Evolutionary conservation across 352 stramenopile genomes (phyloP), one percentile per base, ranked within the genome.

Genomic region (Globisporangium camurandrum): DNA sequence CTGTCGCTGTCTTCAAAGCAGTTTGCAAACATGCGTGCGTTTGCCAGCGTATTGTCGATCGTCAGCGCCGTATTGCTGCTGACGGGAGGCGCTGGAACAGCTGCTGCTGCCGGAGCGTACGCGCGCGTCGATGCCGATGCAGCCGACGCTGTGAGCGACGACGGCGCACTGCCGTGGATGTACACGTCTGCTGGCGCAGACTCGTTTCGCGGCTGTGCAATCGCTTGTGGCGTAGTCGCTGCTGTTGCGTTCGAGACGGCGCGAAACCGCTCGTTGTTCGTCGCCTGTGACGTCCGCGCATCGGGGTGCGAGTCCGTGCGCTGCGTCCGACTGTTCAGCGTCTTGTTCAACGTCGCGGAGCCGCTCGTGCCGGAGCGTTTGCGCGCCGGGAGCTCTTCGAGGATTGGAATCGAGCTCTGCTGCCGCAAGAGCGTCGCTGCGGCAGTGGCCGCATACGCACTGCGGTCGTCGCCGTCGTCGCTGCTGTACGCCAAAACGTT

Each of bases 41-140:
- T 41, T 19, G 36, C n/a, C 36, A 24, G 36, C n/a, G 36, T 41
- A 19, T 41, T 41, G 36, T 34, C 46, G 14, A 38, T 24, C n/a
- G 30, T 45, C 28, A 30, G 39, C 8, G 48, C 39, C 22, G 49
- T 30, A 14, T 46, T 1, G 45, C 31, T 10, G 51, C 22, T 42
- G 54, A 26, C 26, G 46, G n/a, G 28, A 26, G 41, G 56, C 56
- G 54, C 19, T 61, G 63, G 23, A 64, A 57, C 33, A 62, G 34
- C 8, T 57, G 51, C 22, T 65, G 62, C 24, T 69, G n/a, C n/a
- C 47, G 49, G 23, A 20, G 49, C 39, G 14, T 55, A 47, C 22
- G 49, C 39, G 14, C 39, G 28, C 2, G 43, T 53, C 8, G 26
- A 51, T 20, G 51, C 39, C 2, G 45, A 40, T 9, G 51, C 44